Conservation (phyloP, 139 green algal genomes). For the Chlamydomonas schloesseri region DNA sequence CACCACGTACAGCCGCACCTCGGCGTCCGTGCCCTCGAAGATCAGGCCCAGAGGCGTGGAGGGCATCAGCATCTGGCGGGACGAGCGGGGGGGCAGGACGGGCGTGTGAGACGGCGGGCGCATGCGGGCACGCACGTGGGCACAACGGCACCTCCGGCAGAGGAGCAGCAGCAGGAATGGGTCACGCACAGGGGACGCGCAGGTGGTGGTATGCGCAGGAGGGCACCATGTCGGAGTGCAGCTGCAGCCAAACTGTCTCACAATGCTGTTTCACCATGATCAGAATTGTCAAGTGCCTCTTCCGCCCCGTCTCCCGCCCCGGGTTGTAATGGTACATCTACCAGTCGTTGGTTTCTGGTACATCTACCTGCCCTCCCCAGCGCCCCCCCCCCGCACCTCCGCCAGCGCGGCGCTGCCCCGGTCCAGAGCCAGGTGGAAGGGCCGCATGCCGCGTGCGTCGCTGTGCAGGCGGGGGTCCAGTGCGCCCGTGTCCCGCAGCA, state of each 20-base stretch:
- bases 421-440: not conserved
- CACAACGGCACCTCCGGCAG: too few relatives aligned
- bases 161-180: too few relatives aligned
- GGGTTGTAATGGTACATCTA: too few relatives aligned
- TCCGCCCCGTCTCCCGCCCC: too few relatives aligned
- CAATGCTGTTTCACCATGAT: too few relatives aligned
- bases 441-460: not conserved
- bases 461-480: slow-evolving; percentile 12
- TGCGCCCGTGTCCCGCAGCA: slow-evolving; percentile 1
- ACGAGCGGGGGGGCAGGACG: not conserved
- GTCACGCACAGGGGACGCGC: too few relatives aligned
- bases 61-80: slow-evolving; percentile 19
- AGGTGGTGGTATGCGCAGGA: too few relatives aligned
- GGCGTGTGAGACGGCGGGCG: not conserved
- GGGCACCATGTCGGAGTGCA: too few relatives aligned
- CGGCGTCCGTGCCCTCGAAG: not conserved
- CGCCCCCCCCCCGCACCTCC: not conserved
- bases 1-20: slow-evolving; percentile 9
- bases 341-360: too few relatives aligned
- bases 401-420: not conserved
- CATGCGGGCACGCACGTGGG: too few relatives aligned
- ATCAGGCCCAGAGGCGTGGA: slow-evolving; percentile 1
- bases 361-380: not conserved
- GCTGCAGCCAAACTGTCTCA: too few relatives aligned
- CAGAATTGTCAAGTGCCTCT: too few relatives aligned